Base-by-base conservation (phyloP, 179 eudicot species). In the Beta lomatogona region DNA sequence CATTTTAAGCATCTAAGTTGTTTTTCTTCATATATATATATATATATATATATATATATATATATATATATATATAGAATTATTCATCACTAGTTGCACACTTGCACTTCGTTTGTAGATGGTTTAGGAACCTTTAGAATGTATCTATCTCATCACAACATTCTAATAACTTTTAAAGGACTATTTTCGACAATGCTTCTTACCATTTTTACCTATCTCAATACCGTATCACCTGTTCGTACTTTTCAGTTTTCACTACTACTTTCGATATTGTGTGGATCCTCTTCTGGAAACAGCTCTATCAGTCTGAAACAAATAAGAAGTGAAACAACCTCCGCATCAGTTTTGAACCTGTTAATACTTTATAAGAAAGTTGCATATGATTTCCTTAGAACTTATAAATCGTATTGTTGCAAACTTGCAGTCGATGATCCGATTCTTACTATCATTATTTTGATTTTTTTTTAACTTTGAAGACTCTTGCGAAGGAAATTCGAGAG, bases 401-500 rank as follows among this genome's bases (percentile, higher is more conserved):
- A 19, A 8, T 36, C 0, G 41, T 36, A 36, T 68, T 68, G 12
- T 44, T 31, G 71, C 71, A 28, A 9, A 36, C 41, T 36, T 36
- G 3, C 41, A 36, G 3, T 36, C 41, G 5, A 9, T 1, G 52
- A 18, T 36, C 2, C 46, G n/a, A 3, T 50, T 25, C 28, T 25
- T 25, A 25, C 21, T 63, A 25, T 18, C 52, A 18, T 67, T 6
- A n/a, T 64, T 16, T 52, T 72, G 77, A 80, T 48, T 64, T 48
- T 0, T 46, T 46, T 28, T 13, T 71, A 1, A 25, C 71, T 57
- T 80, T 80, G n/a, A 73, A 96, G 99, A 90, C 86, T 70, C 98
- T 96, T 85, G 99, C 99, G 31, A 91, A 86, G 82, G 99, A 94
- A 63, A 91, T 96, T 58, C 86, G 99, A 80, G 98, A 96, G 83